Percentiles rank a stretch among this genome's conserved stretches.
These are phyloP conservation scores for Helotiales sp. DNA, from an alignment of 2,329 filamentous ascomycete genomes.

Conservation along the genomic window DNA sequence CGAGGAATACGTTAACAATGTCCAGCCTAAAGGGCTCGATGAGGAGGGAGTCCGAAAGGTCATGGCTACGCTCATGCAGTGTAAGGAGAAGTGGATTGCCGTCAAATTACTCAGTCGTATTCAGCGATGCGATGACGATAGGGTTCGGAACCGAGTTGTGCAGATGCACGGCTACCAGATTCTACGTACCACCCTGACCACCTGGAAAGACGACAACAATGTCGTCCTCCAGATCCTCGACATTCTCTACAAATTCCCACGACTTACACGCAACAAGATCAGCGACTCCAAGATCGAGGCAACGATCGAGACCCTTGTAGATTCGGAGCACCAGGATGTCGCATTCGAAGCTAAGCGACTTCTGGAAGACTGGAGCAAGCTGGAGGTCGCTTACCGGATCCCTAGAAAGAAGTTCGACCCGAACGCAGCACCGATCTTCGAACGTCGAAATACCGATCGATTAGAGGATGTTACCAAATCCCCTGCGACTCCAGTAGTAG, in stretches of 20 bases:
- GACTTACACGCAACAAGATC: conserved; percentile 95
- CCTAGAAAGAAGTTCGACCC: conserved; percentile 85
- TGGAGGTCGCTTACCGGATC: conserved; percentile 92
- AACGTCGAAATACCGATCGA: conserved; percentile 69
- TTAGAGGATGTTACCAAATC: conserved; percentile 50
- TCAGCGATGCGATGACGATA: conserved; percentile 83
- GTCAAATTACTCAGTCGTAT: conserved; percentile 92
- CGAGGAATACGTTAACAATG: conserved; percentile 92
- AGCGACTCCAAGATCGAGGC: conserved; percentile 93
- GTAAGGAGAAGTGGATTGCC: conserved; percentile 99
- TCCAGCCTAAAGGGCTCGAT: conserved; percentile 78
- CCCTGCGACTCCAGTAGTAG: conserved; percentile 30
- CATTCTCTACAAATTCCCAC: conserved; percentile 86
- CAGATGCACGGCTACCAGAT: conserved; percentile 98
- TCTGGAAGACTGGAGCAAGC: conserved; percentile 83
- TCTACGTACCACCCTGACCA: conserved; percentile 81
- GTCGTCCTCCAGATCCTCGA: conserved; percentile 88
- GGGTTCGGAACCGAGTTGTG: conserved; percentile 84
- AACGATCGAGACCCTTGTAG: conserved; percentile 71
- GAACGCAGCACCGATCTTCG: conserved; percentile 60
- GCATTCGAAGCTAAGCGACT: conserved; percentile 72
- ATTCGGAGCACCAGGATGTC: conserved; percentile 76
- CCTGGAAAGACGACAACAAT: conserved; percentile 89
- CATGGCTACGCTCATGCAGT: conserved; percentile 96
- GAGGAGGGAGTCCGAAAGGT: conserved; percentile 89